A percentile compares a stretch with the other conserved stretches of the same genome.
phyloP scores from a whole-genome alignment of 139 green algal genomes.

The Parachlorella kessleri region DNA sequence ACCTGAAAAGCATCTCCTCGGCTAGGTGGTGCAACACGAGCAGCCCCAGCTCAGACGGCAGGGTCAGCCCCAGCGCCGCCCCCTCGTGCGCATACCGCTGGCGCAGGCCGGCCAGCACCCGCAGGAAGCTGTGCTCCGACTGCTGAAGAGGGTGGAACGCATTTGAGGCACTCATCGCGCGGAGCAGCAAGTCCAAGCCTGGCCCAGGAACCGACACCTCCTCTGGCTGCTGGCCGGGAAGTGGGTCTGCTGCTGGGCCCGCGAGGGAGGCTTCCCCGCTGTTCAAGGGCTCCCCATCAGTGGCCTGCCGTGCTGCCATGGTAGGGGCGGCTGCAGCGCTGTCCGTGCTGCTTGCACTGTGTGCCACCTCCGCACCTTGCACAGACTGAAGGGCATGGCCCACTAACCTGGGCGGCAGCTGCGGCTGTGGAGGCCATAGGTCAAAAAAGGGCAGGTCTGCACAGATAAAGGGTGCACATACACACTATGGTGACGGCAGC shows the following conservation, averaged over 20 bases:
- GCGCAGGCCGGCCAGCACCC: not conserved
- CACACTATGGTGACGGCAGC: no score
- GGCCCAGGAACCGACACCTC: not conserved
- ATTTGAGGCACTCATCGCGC: no score
- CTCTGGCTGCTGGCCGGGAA: not conserved
- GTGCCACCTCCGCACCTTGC: no score
- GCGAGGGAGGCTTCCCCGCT: not conserved
- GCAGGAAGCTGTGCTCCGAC: not conserved
- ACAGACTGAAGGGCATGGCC: no score
- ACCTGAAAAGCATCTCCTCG: not conserved
- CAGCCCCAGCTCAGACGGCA: not conserved
- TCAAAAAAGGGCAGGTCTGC: no score
- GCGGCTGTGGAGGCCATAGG: no score
- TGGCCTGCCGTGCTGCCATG: not conserved
- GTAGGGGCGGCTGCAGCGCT: not conserved
- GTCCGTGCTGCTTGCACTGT: not conserved
- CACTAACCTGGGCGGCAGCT: no score
- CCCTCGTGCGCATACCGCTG: not conserved
- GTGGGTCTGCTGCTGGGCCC: not conserved
- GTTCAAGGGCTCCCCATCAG: not conserved
- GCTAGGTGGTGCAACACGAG: not conserved
- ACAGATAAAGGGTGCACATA: no score
- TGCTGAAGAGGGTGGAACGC: no score
- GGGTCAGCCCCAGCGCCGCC: not conserved
- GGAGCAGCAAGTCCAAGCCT: no score